These are phyloP conservation scores for Sclerotinia trifoliorum DNA, from an alignment of 2,329 filamentous ascomycete species.

Conservation along the genomic window DNA sequence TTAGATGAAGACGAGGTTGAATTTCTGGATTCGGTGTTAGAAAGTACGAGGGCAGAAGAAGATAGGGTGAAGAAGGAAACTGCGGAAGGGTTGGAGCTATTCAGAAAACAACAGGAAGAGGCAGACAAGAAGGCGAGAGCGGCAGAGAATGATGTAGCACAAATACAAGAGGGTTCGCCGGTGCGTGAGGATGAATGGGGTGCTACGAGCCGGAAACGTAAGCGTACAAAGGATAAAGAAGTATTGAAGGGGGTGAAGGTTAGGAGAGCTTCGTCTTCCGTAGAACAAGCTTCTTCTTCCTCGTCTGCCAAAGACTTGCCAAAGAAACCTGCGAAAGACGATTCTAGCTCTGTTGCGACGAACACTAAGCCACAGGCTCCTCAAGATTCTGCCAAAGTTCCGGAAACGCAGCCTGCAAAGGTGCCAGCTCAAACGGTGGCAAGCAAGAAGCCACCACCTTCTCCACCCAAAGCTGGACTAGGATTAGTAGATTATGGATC, in stretches of 20 bases:
- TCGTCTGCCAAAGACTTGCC: slow-evolving; percentile 8
- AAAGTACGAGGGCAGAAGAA: slow-evolving; percentile 52
- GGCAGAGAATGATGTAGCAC: slow-evolving; percentile 26
- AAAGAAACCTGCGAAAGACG: slow-evolving; percentile 11
- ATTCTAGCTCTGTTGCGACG: slow-evolving; percentile 11
- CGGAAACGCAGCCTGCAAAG: neutral
- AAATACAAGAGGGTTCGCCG: slow-evolving; percentile 27
- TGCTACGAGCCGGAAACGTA: slow-evolving; percentile 42
- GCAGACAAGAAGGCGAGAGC: slow-evolving; percentile 36
- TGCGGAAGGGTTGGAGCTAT: slow-evolving; percentile 55
- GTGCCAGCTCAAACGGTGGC: slow-evolving; percentile 6
- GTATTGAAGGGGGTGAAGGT: slow-evolving; percentile 40
- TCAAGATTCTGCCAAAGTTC: neutral
- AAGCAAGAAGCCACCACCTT: slow-evolving; percentile 22
- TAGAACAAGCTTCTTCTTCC: slow-evolving; percentile 21
- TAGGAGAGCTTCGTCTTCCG: slow-evolving; percentile 35
- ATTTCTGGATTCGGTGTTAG: slow-evolving; percentile 63
- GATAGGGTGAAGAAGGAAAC: slow-evolving; percentile 54
- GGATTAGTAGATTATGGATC: slow-evolving; percentile 58
- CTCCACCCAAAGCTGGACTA: slow-evolving; percentile 36
- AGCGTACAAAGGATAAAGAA: slow-evolving; percentile 44
- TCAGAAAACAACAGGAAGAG: slow-evolving; percentile 52
- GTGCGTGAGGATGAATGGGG: slow-evolving; percentile 42
- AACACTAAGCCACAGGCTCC: neutral
- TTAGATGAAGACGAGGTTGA: slow-evolving; percentile 78